Percentiles rank a stretch among this genome's conserved stretches.
phyloP scores from a whole-genome alignment of 202 grass and related monocot species.

The Carex arenaria region DNA sequence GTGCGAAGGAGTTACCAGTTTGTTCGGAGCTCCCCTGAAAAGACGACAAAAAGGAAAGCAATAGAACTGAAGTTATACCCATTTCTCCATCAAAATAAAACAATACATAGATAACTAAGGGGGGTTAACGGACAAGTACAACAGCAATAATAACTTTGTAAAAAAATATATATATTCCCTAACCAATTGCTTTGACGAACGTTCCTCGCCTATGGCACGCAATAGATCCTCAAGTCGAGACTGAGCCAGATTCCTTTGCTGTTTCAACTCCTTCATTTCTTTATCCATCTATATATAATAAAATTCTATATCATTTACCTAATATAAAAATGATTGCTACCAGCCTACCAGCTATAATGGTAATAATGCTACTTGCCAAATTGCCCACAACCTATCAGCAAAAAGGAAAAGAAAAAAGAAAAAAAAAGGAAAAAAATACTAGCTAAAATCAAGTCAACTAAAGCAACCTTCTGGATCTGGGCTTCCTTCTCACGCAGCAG shows the following conservation, averaged over 20 bases:
- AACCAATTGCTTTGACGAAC: conserved; percentile 55
- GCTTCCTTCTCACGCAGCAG: conserved; percentile 73
- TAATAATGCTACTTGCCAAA: background rate
- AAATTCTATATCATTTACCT: conserved; percentile 22
- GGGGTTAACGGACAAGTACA: background rate
- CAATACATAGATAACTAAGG: background rate
- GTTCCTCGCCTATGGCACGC: conserved; percentile 59
- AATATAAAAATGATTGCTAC: conserved; percentile 8
- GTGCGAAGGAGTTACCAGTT: conserved; percentile 55
- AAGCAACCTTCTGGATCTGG: conserved; percentile 63
- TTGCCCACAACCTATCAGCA: conserved; percentile 6
- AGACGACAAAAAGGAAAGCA: conserved; percentile 14
- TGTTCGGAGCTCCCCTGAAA: conserved; percentile 50
- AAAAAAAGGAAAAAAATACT: background rate
- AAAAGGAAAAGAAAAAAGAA: background rate
- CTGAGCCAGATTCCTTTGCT: conserved; percentile 67
- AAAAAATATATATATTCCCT: conserved; percentile 13
- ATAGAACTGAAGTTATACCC: background rate
- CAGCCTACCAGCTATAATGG: background rate
- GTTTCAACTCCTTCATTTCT: conserved; percentile 87
- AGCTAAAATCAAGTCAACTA: conserved; percentile 14
- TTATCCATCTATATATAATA: conserved; percentile 81
- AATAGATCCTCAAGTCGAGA: conserved; percentile 72
- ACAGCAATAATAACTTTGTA: conserved; percentile 5
- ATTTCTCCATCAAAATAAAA: background rate